These are phyloP conservation scores for Viola pubescens DNA, from an alignment of 441 rosid genomes.

Conservation along the genomic window DNA sequence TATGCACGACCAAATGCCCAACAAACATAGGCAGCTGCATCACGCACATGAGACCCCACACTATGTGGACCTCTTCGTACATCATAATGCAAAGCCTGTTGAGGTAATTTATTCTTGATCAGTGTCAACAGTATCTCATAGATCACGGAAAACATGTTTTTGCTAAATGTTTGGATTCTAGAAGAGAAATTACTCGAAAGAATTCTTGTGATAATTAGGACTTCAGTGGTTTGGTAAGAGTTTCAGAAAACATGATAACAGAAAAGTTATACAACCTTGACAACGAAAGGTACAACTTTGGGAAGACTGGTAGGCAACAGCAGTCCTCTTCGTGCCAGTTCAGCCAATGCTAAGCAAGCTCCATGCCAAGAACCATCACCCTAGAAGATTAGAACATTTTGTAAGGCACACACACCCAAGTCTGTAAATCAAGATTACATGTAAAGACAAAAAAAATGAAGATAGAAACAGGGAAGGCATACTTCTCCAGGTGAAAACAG, in stretches of 20 bases:
- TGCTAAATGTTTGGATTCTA: neutral
- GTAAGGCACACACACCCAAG: neutral
- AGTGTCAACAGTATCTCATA: constrained; percentile 3
- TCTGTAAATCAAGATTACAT: neutral
- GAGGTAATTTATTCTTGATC: constrained; percentile 16
- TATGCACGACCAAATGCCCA: constrained; percentile 99
- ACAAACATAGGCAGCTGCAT: constrained; percentile 98
- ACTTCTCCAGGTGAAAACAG: constrained; percentile 91
- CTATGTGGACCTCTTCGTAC: constrained; percentile 97
- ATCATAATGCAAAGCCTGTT: constrained; percentile 93
- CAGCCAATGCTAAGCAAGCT: constrained; percentile 94
- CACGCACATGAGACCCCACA: constrained; percentile 98
- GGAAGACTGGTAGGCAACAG: constrained; percentile 84
- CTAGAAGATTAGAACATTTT: constrained; percentile 36
- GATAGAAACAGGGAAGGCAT: constrained; percentile 18
- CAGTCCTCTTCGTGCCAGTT: constrained; percentile 90
- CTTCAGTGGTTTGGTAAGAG: neutral
- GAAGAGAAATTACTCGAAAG: neutral
- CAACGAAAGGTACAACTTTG: constrained; percentile 72
- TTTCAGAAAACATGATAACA: neutral
- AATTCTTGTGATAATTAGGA: neutral
- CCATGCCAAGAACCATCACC: constrained; percentile 99
- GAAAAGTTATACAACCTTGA: constrained; percentile 47
- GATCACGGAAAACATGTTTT: neutral
- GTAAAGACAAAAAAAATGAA: constrained; percentile 1